phyloP scores from a whole-genome alignment of 371 early-diverging fungal species.

The Mortierella sp. region DNA sequence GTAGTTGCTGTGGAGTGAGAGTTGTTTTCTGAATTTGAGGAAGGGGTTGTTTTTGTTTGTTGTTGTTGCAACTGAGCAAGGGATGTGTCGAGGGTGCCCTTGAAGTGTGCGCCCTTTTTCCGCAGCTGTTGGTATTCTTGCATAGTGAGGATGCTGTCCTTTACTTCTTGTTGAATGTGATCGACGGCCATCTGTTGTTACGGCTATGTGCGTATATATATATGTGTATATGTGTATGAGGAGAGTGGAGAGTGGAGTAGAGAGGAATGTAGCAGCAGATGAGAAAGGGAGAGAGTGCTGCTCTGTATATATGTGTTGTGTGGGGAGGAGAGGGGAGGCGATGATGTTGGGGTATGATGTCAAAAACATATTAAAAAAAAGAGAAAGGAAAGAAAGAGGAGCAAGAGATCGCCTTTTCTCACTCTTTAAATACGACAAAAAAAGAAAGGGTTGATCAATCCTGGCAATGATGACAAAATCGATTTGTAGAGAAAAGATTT shows the following conservation, averaged over 20 bases:
- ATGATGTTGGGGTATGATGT: not conserved
- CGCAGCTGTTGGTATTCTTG: conserved; percentile 11
- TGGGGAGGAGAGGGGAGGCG: not conserved
- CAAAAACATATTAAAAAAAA: too few species aligned
- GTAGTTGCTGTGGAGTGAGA: not conserved
- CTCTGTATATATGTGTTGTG: not conserved
- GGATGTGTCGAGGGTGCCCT: conserved; percentile 31
- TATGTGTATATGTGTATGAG: not conserved
- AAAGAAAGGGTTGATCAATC: not conserved
- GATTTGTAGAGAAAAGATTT: not conserved
- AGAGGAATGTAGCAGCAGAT: not conserved
- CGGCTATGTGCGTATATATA: not conserved
- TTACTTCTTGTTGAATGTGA: conserved; percentile 8
- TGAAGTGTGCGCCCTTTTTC: conserved; percentile 26
- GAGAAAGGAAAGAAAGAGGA: not conserved
- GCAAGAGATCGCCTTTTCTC: not conserved
- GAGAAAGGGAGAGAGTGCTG: not conserved
- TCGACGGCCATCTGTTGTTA: conserved; percentile 14
- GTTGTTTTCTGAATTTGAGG: conserved; percentile 8
- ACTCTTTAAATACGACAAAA: not conserved
- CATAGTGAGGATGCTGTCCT: conserved; percentile 15
- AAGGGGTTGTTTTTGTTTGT: not conserved
- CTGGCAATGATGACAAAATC: not conserved
- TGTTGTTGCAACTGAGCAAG: not conserved
- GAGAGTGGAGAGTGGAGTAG: not conserved